Percentiles rank a stretch among this genome's conserved stretches.
Conservation (phyloP, 208 protist genomes). For the Trypanosoma caninum region DNA sequence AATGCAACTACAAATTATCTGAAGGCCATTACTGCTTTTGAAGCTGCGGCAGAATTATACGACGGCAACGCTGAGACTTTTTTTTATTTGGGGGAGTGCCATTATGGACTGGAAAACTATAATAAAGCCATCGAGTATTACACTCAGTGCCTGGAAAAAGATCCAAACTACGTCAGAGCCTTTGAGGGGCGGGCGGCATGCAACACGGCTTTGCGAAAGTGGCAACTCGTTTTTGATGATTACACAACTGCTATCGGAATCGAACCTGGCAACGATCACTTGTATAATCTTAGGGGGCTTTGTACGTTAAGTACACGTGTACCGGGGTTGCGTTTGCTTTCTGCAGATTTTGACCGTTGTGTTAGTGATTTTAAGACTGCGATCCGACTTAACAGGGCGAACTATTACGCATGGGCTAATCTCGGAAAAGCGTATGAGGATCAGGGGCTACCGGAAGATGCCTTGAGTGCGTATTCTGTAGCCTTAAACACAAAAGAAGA, state of each 20-base stretch:
- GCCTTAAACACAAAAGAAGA: slow-evolving; percentile 69
- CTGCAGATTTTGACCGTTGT: slow-evolving; percentile 65
- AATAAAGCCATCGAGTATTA: slow-evolving; percentile 77
- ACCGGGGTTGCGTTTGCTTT: slow-evolving; percentile 71
- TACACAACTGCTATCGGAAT: slow-evolving; percentile 83
- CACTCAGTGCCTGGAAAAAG: slow-evolving; percentile 63
- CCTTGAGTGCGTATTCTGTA: slow-evolving; percentile 67
- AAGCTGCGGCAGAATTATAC: slow-evolving; percentile 77
- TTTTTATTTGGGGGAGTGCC: slow-evolving; percentile 66
- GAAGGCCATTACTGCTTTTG: slow-evolving; percentile 72
- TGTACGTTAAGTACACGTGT: slow-evolving; percentile 63
- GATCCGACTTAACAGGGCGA: slow-evolving; percentile 86
- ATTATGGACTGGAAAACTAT: slow-evolving; percentile 53
- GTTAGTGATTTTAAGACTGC: slow-evolving; percentile 83
- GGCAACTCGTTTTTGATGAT: slow-evolving; percentile 77
- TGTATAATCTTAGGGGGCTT: slow-evolving; percentile 91
- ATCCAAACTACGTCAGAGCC: slow-evolving; percentile 51
- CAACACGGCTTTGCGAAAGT: slow-evolving; percentile 61
- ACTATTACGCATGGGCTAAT: slow-evolving; percentile 92
- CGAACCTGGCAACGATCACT: slow-evolving; percentile 88
- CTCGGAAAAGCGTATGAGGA: slow-evolving; percentile 86
- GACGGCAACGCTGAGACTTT: slow-evolving; percentile 50
- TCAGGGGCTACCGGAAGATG: slow-evolving; percentile 65
- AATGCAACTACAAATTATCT: slow-evolving; percentile 63
- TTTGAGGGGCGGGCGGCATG: slow-evolving; percentile 73